Base-by-base conservation (phyloP, 108 stramenopile species). In the Skeletonema costatum region DNA sequence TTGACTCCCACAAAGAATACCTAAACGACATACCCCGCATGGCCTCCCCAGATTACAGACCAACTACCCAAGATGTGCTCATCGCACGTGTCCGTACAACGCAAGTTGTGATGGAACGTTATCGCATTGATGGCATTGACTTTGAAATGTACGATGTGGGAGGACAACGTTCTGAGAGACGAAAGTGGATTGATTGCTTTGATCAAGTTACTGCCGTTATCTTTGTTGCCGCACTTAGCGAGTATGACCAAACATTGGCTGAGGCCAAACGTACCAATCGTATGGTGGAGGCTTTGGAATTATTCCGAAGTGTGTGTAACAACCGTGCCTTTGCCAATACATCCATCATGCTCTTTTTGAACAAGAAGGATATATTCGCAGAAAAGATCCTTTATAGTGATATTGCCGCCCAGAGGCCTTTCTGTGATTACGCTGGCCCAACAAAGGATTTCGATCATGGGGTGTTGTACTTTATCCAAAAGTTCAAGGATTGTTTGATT, bases 131-230 rank as follows among this genome's bases (percentile, higher is more conserved):
- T 67, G 91, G 88, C 10, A 92, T 91, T 36, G 88, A 96, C 16
- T 98, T 98, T 77, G 98, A 97, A 81, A 94, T 99, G 89, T 98
- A 98, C 68, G 96, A 97, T 79, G 93, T 97, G 30, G 96, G 96
- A 63, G 94, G 97, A 14, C 93, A 96, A 83, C 77, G 94, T 68
- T 96, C 93, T 1, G 94, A 97, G 72, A 68, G 94, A 33, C 88
- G 93, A 75, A 95, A 97, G 83, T 97, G 97, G 97, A 95, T 97
- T 64, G 92, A 95, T 68, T 94, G 93, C 75, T 97, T 98, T 73
- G 97, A 98, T 76, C 87, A 93, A 32, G 98, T 99, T 44, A 98
- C 97, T 53, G 98, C 98, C n/a, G 97, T 99, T 64, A 98, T 99
- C 71, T 99, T 98, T 82, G 98, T 99, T 32, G 98, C 97, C 5